A percentile compares a stretch with the other conserved stretches of the same genome.
phyloP scores from a whole-genome alignment of 768 basidiomycete species.

The Lactifluus volemus region DNA sequence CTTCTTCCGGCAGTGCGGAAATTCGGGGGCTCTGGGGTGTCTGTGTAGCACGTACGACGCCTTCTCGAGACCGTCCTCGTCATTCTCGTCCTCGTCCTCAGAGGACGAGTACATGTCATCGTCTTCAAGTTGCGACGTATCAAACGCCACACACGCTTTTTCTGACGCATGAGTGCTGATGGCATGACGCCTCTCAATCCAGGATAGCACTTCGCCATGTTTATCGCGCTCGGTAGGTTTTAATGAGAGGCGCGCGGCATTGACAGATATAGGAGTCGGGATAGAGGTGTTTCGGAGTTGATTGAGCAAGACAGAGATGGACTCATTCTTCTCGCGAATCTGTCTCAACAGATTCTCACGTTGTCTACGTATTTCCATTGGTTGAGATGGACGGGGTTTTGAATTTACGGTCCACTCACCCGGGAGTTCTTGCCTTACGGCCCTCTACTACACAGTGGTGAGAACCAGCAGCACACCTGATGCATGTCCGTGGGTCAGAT shows the following conservation, averaged over 20 bases:
- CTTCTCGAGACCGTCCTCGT: constrained; percentile 8
- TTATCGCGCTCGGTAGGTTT: constrained; percentile 21
- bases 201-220: constrained; percentile 26
- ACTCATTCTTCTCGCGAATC: constrained; percentile 27
- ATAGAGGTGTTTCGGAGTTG: constrained; percentile 23
- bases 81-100: constrained; percentile 21
- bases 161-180: constrained; percentile 15
- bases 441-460: constrained; percentile 27
- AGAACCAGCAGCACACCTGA: constrained; percentile 21
- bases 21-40: not conserved
- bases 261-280: constrained; percentile 26
- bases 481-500: constrained; percentile 8
- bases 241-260: constrained; percentile 22
- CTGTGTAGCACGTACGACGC: constrained; percentile 11
- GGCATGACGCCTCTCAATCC: constrained; percentile 25
- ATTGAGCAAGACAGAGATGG: constrained; percentile 24
- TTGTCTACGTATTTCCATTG: constrained; percentile 18
- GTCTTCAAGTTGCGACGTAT: constrained; percentile 27
- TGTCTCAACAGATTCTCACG: constrained; percentile 27
- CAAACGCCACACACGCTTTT: constrained; percentile 22
- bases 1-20: not conserved
- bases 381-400: not conserved
- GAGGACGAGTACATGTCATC: constrained; percentile 22
- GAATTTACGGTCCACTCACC: constrained; percentile 18
- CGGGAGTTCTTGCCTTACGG: constrained; percentile 28